phyloP scores from a whole-genome alignment of 108 stramenopile species.

The Epithemia pelagica region DNA sequence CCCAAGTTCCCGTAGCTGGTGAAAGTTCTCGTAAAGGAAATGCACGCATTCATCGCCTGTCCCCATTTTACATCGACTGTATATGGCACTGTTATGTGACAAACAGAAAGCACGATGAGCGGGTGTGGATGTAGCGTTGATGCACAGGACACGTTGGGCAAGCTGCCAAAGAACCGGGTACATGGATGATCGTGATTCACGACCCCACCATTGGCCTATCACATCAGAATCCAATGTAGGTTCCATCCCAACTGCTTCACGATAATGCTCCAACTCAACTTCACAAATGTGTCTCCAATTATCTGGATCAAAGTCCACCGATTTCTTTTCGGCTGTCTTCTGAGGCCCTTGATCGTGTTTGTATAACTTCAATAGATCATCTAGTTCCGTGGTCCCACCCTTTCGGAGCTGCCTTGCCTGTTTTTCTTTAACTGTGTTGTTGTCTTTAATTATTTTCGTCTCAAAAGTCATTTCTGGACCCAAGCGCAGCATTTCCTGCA shows the following conservation, averaged over 20 bases:
- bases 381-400: not conserved
- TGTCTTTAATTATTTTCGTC: not conserved
- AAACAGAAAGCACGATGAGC: not conserved
- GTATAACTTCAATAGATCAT: not conserved
- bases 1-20: not conserved
- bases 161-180: not conserved
- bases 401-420: not conserved
- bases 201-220: not conserved
- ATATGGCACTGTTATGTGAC: not conserved
- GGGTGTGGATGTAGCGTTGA: not conserved
- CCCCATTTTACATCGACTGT: not conserved
- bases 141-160: not conserved
- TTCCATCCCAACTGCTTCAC: not conserved
- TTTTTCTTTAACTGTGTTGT: not conserved
- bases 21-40: not conserved
- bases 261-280: not conserved
- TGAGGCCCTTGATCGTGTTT: not conserved
- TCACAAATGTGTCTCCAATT: not conserved
- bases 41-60: not conserved
- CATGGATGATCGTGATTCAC: not conserved
- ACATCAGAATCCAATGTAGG: not conserved
- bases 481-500: not conserved
- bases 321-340: not conserved
- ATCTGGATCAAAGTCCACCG: not conserved
- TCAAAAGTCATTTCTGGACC: not conserved